Evolutionary conservation across 345 rosid species (phyloP).

Genomic region (Anacardium occidentale): DNA sequence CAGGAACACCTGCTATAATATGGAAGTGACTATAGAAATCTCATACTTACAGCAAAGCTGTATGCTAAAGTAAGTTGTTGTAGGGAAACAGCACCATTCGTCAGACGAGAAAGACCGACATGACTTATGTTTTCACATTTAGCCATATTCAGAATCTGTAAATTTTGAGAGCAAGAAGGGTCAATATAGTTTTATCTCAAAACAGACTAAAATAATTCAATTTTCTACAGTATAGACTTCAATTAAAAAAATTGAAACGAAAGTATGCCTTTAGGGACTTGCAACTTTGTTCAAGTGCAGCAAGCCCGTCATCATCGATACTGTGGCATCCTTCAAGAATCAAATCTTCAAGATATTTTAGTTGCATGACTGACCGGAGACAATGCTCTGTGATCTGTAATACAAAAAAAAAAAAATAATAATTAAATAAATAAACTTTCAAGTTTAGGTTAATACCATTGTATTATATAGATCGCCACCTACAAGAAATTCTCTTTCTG

Average conservation of each 20-base stretch:
- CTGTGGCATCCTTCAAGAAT: conserved; percentile 66
- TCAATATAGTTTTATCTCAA: not conserved
- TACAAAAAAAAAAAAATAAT: not conserved
- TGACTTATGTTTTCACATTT: conserved; percentile 58
- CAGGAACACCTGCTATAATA: not conserved
- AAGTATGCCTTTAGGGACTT: conserved; percentile 54
- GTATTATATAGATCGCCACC: too few relatives aligned
- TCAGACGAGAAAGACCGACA: conserved; percentile 51
- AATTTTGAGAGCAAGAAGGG: not conserved
- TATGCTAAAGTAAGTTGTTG: conserved; percentile 53
- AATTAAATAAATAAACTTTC: not conserved
- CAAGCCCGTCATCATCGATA: conserved; percentile 54
- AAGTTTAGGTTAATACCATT: not conserved
- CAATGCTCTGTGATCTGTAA: conserved; percentile 59
- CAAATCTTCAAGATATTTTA: conserved; percentile 58
- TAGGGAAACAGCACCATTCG: conserved; percentile 41
- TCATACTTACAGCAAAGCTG: conserved; percentile 50
- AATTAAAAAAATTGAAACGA: conserved; percentile 8
- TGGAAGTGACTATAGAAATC: not conserved
- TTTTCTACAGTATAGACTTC: not conserved
- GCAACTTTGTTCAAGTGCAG: conserved; percentile 45
- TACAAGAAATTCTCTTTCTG: too few relatives aligned
- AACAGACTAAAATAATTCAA: not conserved
- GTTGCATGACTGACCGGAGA: conserved; percentile 48
- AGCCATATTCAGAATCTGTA: conserved; percentile 58